These are phyloP conservation scores for Camellia sinensis DNA, from an alignment of 148 eudicot genomes.

Conservation along the genomic window DNA sequence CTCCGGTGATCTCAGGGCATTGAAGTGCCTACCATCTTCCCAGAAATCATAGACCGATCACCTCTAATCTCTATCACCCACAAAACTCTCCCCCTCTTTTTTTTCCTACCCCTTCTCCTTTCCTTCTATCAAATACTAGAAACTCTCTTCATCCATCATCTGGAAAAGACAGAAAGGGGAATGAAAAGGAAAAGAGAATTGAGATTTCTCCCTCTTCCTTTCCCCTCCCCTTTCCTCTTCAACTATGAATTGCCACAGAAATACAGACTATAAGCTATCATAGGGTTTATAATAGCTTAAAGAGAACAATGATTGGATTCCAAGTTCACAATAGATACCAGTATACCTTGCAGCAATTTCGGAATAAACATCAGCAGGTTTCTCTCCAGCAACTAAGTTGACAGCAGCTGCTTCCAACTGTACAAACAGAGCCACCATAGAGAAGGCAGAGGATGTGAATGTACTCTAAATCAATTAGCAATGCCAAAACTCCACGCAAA, in stretches of 20 bases:
- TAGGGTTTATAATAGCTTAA: neutral
- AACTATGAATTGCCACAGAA: neutral
- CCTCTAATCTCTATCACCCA: too few species aligned
- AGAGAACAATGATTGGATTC: too few species aligned
- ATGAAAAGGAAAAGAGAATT: too few species aligned
- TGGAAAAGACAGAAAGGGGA: too few species aligned
- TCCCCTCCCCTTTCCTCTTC: neutral
- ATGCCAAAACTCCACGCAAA: neutral
- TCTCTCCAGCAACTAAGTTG: conserved; percentile 72
- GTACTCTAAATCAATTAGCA: conserved; percentile 7
- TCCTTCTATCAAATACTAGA: too few species aligned
- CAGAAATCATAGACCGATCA: too few species aligned
- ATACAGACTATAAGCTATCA: neutral
- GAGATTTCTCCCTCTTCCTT: neutral
- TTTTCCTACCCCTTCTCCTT: neutral
- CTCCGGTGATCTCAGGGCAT: too few species aligned
- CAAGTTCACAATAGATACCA: neutral
- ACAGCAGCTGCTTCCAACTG: conserved; percentile 94
- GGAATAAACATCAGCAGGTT: conserved; percentile 91
- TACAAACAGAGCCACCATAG: conserved; percentile 1
- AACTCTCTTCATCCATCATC: too few species aligned
- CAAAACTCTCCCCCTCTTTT: neutral
- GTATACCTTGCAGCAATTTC: conserved; percentile 80
- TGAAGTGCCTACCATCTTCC: too few species aligned
- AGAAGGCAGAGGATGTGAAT: neutral